Conservation (phyloP, 1,284 basidiomycete species). For the Boletus coffeatus region DNA sequence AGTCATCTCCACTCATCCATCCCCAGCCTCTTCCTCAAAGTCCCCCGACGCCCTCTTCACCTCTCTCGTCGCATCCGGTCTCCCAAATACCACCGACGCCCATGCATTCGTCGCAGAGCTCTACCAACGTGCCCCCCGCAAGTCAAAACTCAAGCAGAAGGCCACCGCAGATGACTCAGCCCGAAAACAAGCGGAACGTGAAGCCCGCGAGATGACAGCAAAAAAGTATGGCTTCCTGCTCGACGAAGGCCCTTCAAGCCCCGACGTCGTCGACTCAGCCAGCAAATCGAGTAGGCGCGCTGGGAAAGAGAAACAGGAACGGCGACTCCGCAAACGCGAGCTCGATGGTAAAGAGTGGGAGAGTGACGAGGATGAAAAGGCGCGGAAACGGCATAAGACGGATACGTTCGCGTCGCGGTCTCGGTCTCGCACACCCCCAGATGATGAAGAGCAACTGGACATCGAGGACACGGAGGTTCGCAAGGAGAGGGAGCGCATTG, state of each 20-base stretch:
- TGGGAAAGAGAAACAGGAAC: conserved; percentile 51
- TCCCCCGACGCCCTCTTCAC: conserved; percentile 74
- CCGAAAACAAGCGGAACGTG: conserved; percentile 63
- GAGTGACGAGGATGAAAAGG: conserved; percentile 80
- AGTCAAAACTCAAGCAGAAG: conserved; percentile 60
- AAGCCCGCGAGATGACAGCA: conserved; percentile 61
- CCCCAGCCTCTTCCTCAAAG: conserved; percentile 74
- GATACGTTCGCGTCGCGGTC: conserved; percentile 35
- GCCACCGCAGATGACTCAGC: conserved; percentile 39
- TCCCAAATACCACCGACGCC: conserved; percentile 75
- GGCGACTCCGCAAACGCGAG: conserved; percentile 75
- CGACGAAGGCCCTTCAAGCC: conserved; percentile 55
- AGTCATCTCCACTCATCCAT: conserved; percentile 5
- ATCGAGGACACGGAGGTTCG: conserved; percentile 66
- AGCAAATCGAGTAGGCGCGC: conserved; percentile 43
- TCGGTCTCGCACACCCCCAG: conserved; percentile 21
- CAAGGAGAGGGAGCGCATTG: conserved; percentile 69
- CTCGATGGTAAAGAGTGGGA: conserved; percentile 79
- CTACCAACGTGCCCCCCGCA: conserved; percentile 70
- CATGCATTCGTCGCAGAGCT: conserved; percentile 79
- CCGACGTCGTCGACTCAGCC: conserved; percentile 39
- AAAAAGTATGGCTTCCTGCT: conserved; percentile 77
- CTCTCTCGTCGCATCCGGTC: conserved; percentile 70
- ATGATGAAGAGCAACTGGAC: conserved; percentile 32
- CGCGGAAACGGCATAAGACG: conserved; percentile 56